Percentiles rank a stretch among this genome's conserved stretches.
phyloP scores from a whole-genome alignment of 495 filamentous ascomycete genomes.

The Penicillium waksmanii region DNA sequence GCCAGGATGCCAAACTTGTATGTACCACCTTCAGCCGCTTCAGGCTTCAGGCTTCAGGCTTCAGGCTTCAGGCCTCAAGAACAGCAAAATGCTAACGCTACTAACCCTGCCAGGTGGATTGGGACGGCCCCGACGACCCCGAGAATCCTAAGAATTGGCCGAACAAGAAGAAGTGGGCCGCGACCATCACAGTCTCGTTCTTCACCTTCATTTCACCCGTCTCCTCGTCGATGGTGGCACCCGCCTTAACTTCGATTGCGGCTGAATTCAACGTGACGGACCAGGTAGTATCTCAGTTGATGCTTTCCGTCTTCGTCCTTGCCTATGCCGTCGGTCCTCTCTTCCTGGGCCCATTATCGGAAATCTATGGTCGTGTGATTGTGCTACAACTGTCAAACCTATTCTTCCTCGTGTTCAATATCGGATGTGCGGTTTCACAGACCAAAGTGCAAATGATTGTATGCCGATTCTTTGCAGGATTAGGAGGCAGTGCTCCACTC shows the following conservation, averaged over 20 bases:
- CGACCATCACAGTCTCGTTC: constrained; percentile 57
- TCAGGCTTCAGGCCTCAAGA: not conserved
- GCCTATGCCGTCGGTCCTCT: constrained; percentile 75
- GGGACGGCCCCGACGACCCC: constrained; percentile 59
- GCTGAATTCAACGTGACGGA: constrained; percentile 63
- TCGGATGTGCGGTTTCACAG: constrained; percentile 54
- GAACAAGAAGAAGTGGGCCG: constrained; percentile 61
- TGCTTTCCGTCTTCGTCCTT: constrained; percentile 73
- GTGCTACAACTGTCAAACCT: constrained; percentile 65
- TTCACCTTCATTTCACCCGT: constrained; percentile 78
- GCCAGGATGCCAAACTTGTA: constrained; percentile 34
- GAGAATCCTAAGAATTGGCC: constrained; percentile 66
- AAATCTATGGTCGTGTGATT: constrained; percentile 71
- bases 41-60: not conserved
- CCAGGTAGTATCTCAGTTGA: constrained; percentile 58
- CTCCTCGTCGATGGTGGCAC: constrained; percentile 74
- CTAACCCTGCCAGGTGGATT: constrained; percentile 46
- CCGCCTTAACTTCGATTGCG: constrained; percentile 59
- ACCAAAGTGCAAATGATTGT: constrained; percentile 57
- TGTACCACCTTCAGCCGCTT: not conserved
- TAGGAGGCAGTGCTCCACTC: constrained; percentile 59
- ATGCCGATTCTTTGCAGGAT: constrained; percentile 59
- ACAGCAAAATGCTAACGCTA: not conserved
- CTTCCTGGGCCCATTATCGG: constrained; percentile 70
- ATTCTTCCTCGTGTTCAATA: constrained; percentile 67